Conservation (phyloP, 192 early-diverging fungal species). For the Coemansia sp. region DNA sequence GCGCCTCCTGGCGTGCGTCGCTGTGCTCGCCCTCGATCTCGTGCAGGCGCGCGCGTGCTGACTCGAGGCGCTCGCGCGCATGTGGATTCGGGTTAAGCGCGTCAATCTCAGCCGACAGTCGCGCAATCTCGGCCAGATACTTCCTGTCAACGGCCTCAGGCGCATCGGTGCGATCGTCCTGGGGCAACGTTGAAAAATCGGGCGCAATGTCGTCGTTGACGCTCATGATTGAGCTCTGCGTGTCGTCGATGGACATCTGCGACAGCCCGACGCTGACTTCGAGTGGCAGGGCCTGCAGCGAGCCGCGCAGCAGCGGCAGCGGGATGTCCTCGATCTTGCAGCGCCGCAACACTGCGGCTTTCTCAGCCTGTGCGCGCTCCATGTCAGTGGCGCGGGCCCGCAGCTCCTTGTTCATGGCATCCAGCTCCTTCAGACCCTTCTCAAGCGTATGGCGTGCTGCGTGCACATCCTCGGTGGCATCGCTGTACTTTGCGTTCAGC, state of each 20-base stretch:
- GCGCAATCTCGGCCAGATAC: conserved; percentile 27
- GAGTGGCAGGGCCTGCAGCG: conserved; percentile 71
- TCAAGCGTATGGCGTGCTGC: conserved; percentile 67
- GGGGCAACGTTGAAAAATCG: conserved; percentile 37
- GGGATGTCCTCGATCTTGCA: conserved; percentile 95
- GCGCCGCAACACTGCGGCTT: conserved; percentile 71
- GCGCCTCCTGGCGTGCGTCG: conserved; percentile 71
- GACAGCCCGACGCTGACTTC: conserved; percentile 55
- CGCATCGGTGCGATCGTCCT: conserved; percentile 14
- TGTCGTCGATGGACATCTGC: conserved; percentile 43
- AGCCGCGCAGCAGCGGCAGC: conserved; percentile 72
- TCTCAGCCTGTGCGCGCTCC: conserved; percentile 74
- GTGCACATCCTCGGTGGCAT: conserved; percentile 56
- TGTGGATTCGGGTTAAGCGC: conserved; percentile 88
- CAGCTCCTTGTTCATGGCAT: conserved; percentile 41
- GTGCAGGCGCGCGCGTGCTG: conserved; percentile 71
- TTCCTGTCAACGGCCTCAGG: conserved; percentile 30
- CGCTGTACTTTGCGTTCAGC: conserved; percentile 53
- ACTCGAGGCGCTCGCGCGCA: conserved; percentile 80
- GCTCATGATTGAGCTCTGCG: conserved; percentile 31
- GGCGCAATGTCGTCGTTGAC: conserved; percentile 26
- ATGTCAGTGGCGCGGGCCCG: conserved; percentile 54
- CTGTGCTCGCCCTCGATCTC: conserved; percentile 84
- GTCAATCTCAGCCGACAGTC: conserved; percentile 59
- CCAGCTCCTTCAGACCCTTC: conserved; percentile 58